These are phyloP conservation scores for Aspergillus egyptiacus DNA, from an alignment of 495 filamentous ascomycete species.

Conservation along the genomic window DNA sequence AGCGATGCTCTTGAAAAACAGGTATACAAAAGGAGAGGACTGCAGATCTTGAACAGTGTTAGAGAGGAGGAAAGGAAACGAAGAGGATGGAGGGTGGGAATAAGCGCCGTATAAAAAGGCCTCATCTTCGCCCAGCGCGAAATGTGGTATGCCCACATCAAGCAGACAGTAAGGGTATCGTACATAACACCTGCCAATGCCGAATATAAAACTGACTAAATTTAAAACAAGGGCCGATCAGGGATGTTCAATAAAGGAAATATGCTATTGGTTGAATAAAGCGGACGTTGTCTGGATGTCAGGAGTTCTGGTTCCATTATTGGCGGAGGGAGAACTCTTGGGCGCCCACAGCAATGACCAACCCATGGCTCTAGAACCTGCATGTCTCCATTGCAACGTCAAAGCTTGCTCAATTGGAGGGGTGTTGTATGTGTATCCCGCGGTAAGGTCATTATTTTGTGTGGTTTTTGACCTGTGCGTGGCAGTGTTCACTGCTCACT, in stretches of 20 bases:
- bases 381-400: neutral
- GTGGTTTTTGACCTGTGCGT: neutral
- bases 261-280: neutral
- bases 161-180: neutral
- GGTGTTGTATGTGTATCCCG: neutral
- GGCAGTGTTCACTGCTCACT: neutral
- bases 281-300: slow-evolving; percentile 16
- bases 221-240: slow-evolving; percentile 21
- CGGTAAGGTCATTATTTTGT: neutral
- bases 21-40: slow-evolving; percentile 23
- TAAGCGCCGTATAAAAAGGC: slow-evolving; percentile 4
- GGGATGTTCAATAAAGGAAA: neutral
- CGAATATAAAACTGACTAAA: slow-evolving; percentile 8
- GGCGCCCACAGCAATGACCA: slow-evolving; percentile 5
- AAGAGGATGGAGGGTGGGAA: slow-evolving; percentile 17
- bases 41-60: slow-evolving; percentile 20
- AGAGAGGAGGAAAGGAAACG: slow-evolving; percentile 17
- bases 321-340: slow-evolving; percentile 3
- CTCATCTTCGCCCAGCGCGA: neutral
- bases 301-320: neutral
- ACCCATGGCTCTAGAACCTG: neutral
- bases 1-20: slow-evolving; percentile 16
- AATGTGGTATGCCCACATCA: neutral
- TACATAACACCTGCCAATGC: neutral
- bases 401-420: neutral